Evolutionary conservation across 1,284 basidiomycete genomes (phyloP).

Genomic region (Trichosporon sp.): DNA sequence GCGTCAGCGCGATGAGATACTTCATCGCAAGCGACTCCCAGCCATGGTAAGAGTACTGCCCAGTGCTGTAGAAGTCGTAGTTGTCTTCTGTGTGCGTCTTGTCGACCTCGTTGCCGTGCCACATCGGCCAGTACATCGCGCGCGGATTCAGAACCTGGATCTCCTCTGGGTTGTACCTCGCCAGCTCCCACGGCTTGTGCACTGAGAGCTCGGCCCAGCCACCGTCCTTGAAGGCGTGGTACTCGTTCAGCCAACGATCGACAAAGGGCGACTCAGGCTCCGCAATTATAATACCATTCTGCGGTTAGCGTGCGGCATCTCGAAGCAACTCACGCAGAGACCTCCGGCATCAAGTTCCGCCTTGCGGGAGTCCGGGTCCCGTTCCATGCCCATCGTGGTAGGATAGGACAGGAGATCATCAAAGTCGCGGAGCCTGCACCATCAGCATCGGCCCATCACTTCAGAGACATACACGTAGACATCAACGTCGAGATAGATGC

Average conservation of each 20-base stretch:
- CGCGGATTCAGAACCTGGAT: slow-evolving; percentile 51
- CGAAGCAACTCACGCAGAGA: slow-evolving; percentile 37
- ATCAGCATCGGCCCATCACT: neutral
- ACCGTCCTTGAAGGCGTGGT: slow-evolving; percentile 48
- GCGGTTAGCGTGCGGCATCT: neutral
- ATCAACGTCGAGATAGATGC: slow-evolving; percentile 55
- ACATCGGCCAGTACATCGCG: slow-evolving; percentile 55
- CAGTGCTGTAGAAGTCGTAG: slow-evolving; percentile 39
- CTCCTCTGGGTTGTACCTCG: slow-evolving; percentile 45
- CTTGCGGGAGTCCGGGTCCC: slow-evolving; percentile 39
- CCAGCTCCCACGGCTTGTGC: slow-evolving; percentile 47
- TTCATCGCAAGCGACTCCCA: slow-evolving; percentile 51
- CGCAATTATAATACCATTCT: slow-evolving; percentile 53
- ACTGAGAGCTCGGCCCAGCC: slow-evolving; percentile 52
- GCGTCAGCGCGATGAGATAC: slow-evolving; percentile 41
- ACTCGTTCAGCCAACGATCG: slow-evolving; percentile 48
- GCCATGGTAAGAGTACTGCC: slow-evolving; percentile 51
- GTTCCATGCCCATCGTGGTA: slow-evolving; percentile 52
- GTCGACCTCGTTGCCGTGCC: slow-evolving; percentile 45
- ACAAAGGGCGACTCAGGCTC: slow-evolving; percentile 50
- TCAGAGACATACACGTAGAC: slow-evolving; percentile 39
- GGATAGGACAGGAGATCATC: slow-evolving; percentile 44
- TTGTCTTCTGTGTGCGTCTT: slow-evolving; percentile 39
- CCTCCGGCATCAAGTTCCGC: slow-evolving; percentile 43
- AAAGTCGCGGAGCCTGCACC: slow-evolving; percentile 35